Evolutionary conservation across 1,284 basidiomycete genomes (phyloP), one percentile per base, ranked within the genome.

Genomic region (Cutaneotrichosporon sp.): DNA sequence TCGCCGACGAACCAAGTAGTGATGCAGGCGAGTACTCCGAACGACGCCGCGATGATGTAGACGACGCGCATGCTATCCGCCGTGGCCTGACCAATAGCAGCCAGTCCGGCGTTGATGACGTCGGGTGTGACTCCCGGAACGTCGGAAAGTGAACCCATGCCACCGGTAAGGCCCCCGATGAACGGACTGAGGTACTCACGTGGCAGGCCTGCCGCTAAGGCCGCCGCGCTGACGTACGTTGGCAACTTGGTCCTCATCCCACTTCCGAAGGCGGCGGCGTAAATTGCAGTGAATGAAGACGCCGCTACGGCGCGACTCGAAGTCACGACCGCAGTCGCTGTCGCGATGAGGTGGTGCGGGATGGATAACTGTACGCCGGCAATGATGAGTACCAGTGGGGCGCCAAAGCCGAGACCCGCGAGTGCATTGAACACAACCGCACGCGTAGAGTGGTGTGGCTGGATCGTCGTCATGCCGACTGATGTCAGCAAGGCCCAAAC

Each of bases 301-400:
- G 58, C 69, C 6, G 66, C 69, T 0, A 70, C 53, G 9, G 69
- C 66, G n/a, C 69, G 62, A 16, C 59, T 59, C 22, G 64, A 63
- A 1, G 67, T 68, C 30, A 68, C 55, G 13, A 70, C 59, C 0
- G 70, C 68, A 0, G 70, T 68, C 6, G 68, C 61, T 5, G 67
- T 68, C 10, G 68, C 70, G 51, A 71, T 71, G n/a, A 69, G 65
- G 32, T 68, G 63, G 47, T 69, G 70, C 8, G 70, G 70, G 1
- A 62, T 67, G 1, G 70, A 60, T 14, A 72, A 56, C 56, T 72
- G 70, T 0, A 67, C 65, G 22, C 62, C 56, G 5, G 69, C 58
- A 30, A 72, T 68, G 38, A 70, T 59, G 4, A 72, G 64, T 31
- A 72, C 64, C 40, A 72, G 65, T 1, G 69, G 70, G 8, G 62